Evolutionary conservation across 2,329 filamentous ascomycete species (phyloP).

Genomic region (Aspergillus terreus): DNA sequence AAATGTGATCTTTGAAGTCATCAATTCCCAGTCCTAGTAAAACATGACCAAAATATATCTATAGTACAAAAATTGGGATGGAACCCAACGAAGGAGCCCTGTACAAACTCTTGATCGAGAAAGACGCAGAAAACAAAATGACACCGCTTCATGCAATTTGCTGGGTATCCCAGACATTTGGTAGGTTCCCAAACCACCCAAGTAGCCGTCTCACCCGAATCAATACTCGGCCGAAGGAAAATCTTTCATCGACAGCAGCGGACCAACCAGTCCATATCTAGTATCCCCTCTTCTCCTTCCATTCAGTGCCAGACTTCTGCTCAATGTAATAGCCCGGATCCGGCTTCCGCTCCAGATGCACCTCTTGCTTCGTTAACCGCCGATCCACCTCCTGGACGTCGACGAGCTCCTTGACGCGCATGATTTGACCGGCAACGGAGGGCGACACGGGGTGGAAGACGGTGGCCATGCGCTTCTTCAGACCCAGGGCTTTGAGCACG

Average conservation of each 20-base stretch:
- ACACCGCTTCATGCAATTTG: slow-evolving; percentile 18
- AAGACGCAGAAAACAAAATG: background rate
- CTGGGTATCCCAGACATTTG: background rate
- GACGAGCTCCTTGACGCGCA: slow-evolving; percentile 91
- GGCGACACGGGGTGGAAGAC: slow-evolving; percentile 84
- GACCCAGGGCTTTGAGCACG: slow-evolving; percentile 78
- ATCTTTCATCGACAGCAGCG: background rate
- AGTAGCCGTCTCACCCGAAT: too few relatives aligned
- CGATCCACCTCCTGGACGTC: slow-evolving; percentile 72
- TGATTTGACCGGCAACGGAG: slow-evolving; percentile 82
- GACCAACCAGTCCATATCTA: slow-evolving; percentile 1
- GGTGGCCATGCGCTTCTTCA: slow-evolving; percentile 77
- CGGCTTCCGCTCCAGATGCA: slow-evolving; percentile 68
- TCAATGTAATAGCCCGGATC: slow-evolving; percentile 80
- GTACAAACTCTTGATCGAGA: background rate
- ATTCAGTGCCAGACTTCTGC: slow-evolving; percentile 40
- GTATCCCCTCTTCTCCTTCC: slow-evolving; percentile 7
- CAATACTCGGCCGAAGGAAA: background rate
- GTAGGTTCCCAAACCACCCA: too few relatives aligned
- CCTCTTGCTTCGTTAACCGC: slow-evolving; percentile 61
- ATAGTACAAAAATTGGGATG: slow-evolving; percentile 9
- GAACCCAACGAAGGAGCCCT: background rate
- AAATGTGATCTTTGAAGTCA: background rate
- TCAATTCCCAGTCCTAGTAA: slow-evolving; percentile 5
- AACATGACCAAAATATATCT: slow-evolving; percentile 9